These are phyloP conservation scores for Musa balbisiana DNA, from an alignment of 202 grass and related monocot genomes.

Conservation along the genomic window DNA sequence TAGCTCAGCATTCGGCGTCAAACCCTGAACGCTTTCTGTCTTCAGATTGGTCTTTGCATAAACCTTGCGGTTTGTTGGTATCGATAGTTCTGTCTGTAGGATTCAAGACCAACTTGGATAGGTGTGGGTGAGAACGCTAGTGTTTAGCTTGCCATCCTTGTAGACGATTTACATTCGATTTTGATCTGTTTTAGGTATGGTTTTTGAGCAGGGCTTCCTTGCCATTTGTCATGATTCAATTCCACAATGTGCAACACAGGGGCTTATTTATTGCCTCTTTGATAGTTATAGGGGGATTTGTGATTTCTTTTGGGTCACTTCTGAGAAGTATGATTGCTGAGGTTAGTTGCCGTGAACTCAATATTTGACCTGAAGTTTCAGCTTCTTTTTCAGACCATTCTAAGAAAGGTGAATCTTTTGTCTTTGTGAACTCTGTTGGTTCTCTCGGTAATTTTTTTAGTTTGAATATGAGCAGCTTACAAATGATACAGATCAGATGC, in stretches of 20 bases:
- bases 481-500: no score
- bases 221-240: neutral
- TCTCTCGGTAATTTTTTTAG: neutral
- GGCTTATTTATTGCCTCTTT: neutral
- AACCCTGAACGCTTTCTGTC: neutral
- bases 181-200: neutral
- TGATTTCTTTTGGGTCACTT: no score
- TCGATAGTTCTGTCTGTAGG: neutral
- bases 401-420: neutral
- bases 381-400: neutral
- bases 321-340: neutral
- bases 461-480: no score
- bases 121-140: neutral
- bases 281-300: neutral
- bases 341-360: neutral
- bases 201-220: neutral
- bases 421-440: neutral
- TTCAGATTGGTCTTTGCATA: neutral
- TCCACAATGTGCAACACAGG: neutral
- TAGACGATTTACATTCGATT: neutral
- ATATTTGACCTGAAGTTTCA: neutral
- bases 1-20: neutral
- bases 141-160: neutral
- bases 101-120: neutral
- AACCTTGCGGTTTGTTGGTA: neutral